phyloP scores from a whole-genome alignment of 2,329 filamentous ascomycete genomes.

The Venturiaceae sp. region DNA sequence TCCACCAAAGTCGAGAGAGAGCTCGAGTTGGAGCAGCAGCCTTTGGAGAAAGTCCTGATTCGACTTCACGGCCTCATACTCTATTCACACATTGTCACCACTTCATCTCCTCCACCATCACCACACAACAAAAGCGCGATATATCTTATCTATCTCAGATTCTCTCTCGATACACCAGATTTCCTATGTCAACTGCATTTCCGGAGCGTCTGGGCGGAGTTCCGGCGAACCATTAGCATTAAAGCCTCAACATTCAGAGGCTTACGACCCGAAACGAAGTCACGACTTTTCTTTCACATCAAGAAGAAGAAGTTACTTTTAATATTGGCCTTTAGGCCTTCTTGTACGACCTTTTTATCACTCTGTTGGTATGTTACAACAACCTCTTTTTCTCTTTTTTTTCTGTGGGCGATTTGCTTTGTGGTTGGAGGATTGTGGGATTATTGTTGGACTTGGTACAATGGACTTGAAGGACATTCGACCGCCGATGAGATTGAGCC shows the following conservation, averaged over 20 bases:
- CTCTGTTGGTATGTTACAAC: background rate
- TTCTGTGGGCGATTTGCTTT: background rate
- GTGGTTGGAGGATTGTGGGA: background rate
- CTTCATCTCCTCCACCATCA: background rate
- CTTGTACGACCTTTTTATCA: background rate
- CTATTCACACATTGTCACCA: background rate
- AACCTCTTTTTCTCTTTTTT: background rate
- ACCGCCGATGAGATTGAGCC: background rate
- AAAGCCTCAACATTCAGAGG: background rate
- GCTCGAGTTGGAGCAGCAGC: constrained; percentile 7
- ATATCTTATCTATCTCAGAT: background rate
- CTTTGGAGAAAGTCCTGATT: constrained; percentile 4
- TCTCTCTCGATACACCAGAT: background rate
- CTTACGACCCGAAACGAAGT: background rate
- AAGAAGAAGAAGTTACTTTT: constrained; percentile 3
- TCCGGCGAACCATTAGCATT: background rate
- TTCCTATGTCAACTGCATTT: background rate
- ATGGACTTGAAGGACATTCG: background rate
- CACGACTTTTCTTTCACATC: constrained; percentile 1
- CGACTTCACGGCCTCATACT: background rate
- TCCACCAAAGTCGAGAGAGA: constrained; percentile 19
- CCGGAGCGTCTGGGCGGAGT: background rate
- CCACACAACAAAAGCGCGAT: background rate
- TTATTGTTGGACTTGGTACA: background rate
- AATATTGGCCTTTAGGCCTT: background rate